A percentile compares a stretch with the other conserved stretches of the same genome.
phyloP scores from a whole-genome alignment of 2,329 filamentous ascomycete genomes.

The Alternaria rosae region DNA sequence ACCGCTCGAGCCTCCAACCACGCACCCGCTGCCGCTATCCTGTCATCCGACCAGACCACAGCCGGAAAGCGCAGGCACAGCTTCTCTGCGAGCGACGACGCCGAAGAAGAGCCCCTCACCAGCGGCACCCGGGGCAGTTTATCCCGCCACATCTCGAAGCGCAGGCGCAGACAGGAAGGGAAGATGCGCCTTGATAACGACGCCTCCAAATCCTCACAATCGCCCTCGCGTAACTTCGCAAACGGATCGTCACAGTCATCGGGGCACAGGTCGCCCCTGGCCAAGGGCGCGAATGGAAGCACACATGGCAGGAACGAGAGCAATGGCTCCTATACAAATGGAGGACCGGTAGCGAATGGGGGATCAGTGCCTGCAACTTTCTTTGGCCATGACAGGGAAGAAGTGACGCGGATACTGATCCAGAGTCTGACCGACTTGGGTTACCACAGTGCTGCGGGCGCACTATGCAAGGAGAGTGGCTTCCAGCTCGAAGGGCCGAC shows the following conservation, averaged over 20 bases:
- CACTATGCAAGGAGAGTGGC: slow-evolving; percentile 81
- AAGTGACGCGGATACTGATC: slow-evolving; percentile 90
- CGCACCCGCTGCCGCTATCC: slow-evolving; percentile 22
- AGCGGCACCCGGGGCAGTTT: slow-evolving; percentile 37
- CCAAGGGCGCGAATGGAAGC: slow-evolving; percentile 52
- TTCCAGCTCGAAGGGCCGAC: slow-evolving; percentile 85
- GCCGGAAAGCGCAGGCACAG: slow-evolving; percentile 45
- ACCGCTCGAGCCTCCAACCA: slow-evolving; percentile 22
- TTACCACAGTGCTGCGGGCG: slow-evolving; percentile 77
- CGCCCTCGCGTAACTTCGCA: slow-evolving; percentile 46
- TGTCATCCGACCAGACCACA: slow-evolving; percentile 23
- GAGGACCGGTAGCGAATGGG: slow-evolving; percentile 43
- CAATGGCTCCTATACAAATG: slow-evolving; percentile 56
- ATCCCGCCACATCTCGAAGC: slow-evolving; percentile 51
- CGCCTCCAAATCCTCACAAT: slow-evolving; percentile 49
- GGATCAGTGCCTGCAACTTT: slow-evolving; percentile 61
- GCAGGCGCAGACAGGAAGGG: slow-evolving; percentile 51
- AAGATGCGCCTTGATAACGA: slow-evolving; percentile 55
- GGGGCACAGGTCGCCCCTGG: slow-evolving; percentile 41
- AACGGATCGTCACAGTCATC: slow-evolving; percentile 51
- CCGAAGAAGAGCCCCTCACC: slow-evolving; percentile 21
- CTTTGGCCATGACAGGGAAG: slow-evolving; percentile 87
- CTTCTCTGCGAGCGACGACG: slow-evolving; percentile 39
- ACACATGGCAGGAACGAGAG: slow-evolving; percentile 49
- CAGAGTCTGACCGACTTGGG: slow-evolving; percentile 90